Evolutionary conservation across 2,329 filamentous ascomycete species (phyloP), one percentile per base, ranked within the genome.

Genomic region (Samsoniella hepiali): DNA sequence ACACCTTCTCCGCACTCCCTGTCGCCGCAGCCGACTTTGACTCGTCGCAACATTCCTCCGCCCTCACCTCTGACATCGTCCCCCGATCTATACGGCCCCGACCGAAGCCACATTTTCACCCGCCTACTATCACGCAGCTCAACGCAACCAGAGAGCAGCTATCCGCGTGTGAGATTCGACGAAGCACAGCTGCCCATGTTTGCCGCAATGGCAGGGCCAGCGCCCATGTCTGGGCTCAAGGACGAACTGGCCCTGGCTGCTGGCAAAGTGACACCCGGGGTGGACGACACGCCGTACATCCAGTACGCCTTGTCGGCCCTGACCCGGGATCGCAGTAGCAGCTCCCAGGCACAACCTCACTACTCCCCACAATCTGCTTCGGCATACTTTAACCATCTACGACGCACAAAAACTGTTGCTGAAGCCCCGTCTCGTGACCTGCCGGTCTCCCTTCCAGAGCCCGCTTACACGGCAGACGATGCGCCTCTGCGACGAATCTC

Each of bases 221-320:
- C 51, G 22, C 68, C 70, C 54, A 71, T 63, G 61, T 10, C 61
- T 5, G 55, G 76, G 58, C 81, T 84, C 70, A 83, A 83, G 60
- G 82, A 86, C 61, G 80, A 83, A 50, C 72, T 85, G 42, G 76
- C 80, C 56, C 75, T 82, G 60, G 78, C 81, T 22, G 82, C 76
- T 44, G 78, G 80, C 64, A 80, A 80, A 47, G 80, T 87, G 62
- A 94, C 91, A 0, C 93, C 93, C 0, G 91, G 89, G 10, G 80
- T 92, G 45, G 93, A 97, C 71, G 90, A 96, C 71, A 90, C 88
- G 9, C 93, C 92, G 0, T 96, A 93, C 74, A 91, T 97, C 67
- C 90, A 90, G 67, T 96, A 95, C 74, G 93, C 94, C 47, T 86
- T 98, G 66, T 91, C 96, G 67, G 91, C 94, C 66, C 79, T 98